A percentile compares a stretch with the other conserved stretches of the same genome.
These are phyloP conservation scores for Chalciporus pseudorubinellus DNA, from an alignment of 768 basidiomycete species.

Conservation along the genomic window DNA sequence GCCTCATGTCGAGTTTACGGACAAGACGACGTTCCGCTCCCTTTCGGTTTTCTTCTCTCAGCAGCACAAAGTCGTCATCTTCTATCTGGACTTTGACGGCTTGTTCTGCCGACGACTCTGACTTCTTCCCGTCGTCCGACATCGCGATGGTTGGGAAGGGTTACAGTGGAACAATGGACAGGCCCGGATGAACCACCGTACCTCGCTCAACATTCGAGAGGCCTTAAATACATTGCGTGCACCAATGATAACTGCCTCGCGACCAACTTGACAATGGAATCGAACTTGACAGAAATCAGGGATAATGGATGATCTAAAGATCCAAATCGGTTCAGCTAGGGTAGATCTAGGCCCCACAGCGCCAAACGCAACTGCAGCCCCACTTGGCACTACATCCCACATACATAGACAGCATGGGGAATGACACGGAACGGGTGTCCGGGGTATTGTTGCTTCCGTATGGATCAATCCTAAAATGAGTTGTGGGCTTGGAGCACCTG, in stretches of 20 bases:
- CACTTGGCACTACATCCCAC: no score
- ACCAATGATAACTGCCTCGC: background rate
- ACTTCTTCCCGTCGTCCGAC: slow-evolving; percentile 10
- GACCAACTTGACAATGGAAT: background rate
- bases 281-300: background rate
- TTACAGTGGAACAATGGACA: background rate
- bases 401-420: no score
- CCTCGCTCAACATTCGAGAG: background rate
- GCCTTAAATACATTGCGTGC: background rate
- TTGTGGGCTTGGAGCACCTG: no score
- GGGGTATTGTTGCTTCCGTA: no score
- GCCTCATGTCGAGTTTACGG: slow-evolving; percentile 27
- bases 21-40: slow-evolving; percentile 24
- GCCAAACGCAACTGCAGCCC: no score
- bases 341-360: no score
- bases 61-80: slow-evolving; percentile 10
- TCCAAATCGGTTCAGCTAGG: background rate
- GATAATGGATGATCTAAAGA: background rate
- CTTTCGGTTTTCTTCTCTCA: slow-evolving; percentile 9
- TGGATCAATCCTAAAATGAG: no score
- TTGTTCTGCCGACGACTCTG: slow-evolving; percentile 9
- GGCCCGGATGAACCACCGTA: no score
- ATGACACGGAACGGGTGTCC: no score
- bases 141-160: background rate
- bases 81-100: background rate